Conservation (phyloP, 2,329 filamentous ascomycete genomes). For the Botrytis fabae region DNA sequence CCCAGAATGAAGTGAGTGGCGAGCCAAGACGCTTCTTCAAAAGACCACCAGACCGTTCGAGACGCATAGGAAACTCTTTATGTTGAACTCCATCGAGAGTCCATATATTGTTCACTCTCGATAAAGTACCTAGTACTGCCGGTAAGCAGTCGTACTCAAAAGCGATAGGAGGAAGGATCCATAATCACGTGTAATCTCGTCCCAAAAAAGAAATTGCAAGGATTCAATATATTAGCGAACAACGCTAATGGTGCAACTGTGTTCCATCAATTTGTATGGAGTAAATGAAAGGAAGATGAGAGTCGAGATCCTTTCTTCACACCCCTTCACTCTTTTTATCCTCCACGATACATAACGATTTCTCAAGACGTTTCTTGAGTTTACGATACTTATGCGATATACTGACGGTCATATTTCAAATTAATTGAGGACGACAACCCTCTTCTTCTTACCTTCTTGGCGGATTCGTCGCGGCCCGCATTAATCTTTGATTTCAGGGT, state of each 20-base stretch:
- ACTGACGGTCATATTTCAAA: neutral
- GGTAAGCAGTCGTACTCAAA: neutral
- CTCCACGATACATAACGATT: neutral
- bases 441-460: conserved; percentile 24
- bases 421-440: conserved; percentile 1
- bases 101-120: neutral
- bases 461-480: conserved; percentile 31
- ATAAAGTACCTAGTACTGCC: neutral
- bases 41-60: too few relatives aligned
- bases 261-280: conserved; percentile 20
- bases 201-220: conserved; percentile 14
- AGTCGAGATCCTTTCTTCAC: conserved; percentile 19
- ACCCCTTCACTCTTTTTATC: conserved; percentile 20
- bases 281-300: conserved; percentile 7
- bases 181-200: conserved; percentile 9
- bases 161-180: neutral
- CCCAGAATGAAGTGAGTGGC: neutral
- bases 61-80: too few relatives aligned
- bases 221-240: conserved; percentile 7
- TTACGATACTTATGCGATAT: neutral
- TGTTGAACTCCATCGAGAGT: neutral
- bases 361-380: conserved; percentile 9
- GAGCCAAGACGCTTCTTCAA: neutral
- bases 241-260: conserved; percentile 21
- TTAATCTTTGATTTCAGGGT: conserved; percentile 29